phyloP scores from a whole-genome alignment of 2,329 filamentous ascomycete genomes.

The Beauveria pseudobassiana region DNA sequence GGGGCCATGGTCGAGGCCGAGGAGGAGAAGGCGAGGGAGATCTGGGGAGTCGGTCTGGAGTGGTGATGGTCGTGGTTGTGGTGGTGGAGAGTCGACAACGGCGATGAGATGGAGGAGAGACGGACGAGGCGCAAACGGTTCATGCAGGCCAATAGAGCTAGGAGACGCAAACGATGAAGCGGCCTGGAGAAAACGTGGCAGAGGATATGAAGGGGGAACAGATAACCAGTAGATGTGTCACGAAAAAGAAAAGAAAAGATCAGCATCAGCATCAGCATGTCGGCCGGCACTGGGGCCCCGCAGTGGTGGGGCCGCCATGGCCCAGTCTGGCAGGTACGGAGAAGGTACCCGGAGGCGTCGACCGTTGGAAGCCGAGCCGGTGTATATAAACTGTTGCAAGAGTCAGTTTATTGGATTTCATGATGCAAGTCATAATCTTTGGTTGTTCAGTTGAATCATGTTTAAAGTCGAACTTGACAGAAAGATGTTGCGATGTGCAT shows the following conservation, averaged over 20 bases:
- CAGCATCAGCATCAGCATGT: not conserved
- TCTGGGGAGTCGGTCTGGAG: not conserved
- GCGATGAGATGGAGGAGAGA: not conserved
- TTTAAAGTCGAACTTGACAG: too few relatives aligned
- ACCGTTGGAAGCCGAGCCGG: not conserved
- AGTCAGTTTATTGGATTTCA: too few relatives aligned
- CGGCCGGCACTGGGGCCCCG: not conserved
- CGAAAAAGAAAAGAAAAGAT: not conserved
- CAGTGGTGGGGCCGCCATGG: not conserved
- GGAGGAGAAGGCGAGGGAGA: slow-evolving; percentile 20
- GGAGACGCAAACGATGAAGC: not conserved
- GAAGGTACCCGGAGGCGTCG: not conserved
- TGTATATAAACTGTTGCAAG: not conserved
- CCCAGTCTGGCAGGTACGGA: slow-evolving; percentile 4
- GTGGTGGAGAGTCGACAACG: not conserved
- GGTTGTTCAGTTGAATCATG: too few relatives aligned
- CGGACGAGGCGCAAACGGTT: not conserved
- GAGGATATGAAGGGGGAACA: not conserved
- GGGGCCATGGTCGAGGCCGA: slow-evolving; percentile 40
- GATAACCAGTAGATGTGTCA: not conserved
- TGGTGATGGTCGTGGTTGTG: not conserved
- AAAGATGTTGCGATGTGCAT: too few relatives aligned
- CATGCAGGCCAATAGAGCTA: not conserved
- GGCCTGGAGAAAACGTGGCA: not conserved
- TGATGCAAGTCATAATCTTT: too few relatives aligned